Evolutionary conservation across 257 asterid species (phyloP), one percentile per base, ranked within the genome.

Genomic region (Leptodermis oblonga): DNA sequence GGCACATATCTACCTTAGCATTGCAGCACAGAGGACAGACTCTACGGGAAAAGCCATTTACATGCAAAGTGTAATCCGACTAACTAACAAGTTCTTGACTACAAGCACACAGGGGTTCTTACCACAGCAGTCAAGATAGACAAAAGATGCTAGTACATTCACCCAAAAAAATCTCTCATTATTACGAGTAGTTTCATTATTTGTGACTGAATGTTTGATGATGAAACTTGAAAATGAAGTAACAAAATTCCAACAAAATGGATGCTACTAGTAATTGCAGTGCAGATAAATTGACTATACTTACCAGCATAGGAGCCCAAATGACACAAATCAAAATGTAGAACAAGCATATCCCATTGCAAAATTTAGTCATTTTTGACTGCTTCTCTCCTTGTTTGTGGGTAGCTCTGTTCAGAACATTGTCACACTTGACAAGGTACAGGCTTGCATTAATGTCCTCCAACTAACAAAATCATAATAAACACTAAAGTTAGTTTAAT

Each of bases 221-320:
- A 4, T 15, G 26, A 65, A 31, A 65, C 37, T 26, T 7, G 45
- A 60, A 25, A 61, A 33, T 0, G 4, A 8, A 17, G 51, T 9
- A 10, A 64, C 5, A 37, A 63, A 22, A 33, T 39, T 49, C 34
- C 54, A 5, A 54, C 28, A 48, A 52, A 30, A 65, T 20, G 17
- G 15, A 61, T 39, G 15, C 18, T 37, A 34, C 34, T 51, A 30
- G 28, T 59, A 5, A 10, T 5, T 23, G 22, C 30, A 46, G 28
- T 39, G 33, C 26, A 54, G 60, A 55, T 26, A n/a, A 49, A 56
- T 46, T 22, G 13, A 17, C 23, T 39, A 26, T 58, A 65, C 95
- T 85, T 75, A 91, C 99, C 95, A 94, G 84, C 97, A 94, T 94
- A 68, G 99, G 99, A 80, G 99, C 97, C 99, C 99, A 94, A 68